Evolutionary conservation across 192 early-diverging fungal species (phyloP), one percentile per base, ranked within the genome.

Genomic region (Geranomyces variabilis): DNA sequence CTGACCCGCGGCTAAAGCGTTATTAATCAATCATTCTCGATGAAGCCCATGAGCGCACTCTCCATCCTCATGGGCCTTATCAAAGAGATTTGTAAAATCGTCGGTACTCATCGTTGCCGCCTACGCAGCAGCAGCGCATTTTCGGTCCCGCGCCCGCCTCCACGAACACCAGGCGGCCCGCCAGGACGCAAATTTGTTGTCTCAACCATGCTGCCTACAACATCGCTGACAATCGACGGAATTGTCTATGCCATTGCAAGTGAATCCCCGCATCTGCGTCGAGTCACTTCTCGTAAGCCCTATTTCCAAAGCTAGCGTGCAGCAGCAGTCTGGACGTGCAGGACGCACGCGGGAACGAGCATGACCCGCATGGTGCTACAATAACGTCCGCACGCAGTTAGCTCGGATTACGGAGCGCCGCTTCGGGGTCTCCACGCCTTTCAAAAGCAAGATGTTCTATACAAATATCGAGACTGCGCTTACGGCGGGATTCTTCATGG

Each of bases 241-340:
- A 96, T 99, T 63, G 96, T 98, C 13, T 98, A 98, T 79, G 98
- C 98, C 44, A 91, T 99, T 66, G 98, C 98, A 72, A 94, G 95
- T 48, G 98, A 96, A 10, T 98, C 96, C 97, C 33, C 91, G 33
- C 63, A 93, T 97, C 63, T 88, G 96, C 62, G 94, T 98, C 55
- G 98, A 98, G 77, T 93, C 92, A 26, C 86, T 99, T 63, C 81
- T 98, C 63, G 96, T 98, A 15, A 92, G 89, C 29, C 96, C 98
- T 10, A 98, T 98, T 63, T 93, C 91, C 66, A 93, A 93, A 64
- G 96, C 98, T 0, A 93, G 92, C 8, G 96, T 96, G 1, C 92
- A 97, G 83, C 98, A 99, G 77, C 90, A 96, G 28, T 91, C 96
- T 26, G 98, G 98, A 66, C 93, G 98, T 88, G 98, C 98, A 24